A percentile compares a stretch with the other conserved stretches of the same genome.
Evolutionary conservation across 352 stramenopile genomes (phyloP).

Genomic region (Plasmopara muralis): DNA sequence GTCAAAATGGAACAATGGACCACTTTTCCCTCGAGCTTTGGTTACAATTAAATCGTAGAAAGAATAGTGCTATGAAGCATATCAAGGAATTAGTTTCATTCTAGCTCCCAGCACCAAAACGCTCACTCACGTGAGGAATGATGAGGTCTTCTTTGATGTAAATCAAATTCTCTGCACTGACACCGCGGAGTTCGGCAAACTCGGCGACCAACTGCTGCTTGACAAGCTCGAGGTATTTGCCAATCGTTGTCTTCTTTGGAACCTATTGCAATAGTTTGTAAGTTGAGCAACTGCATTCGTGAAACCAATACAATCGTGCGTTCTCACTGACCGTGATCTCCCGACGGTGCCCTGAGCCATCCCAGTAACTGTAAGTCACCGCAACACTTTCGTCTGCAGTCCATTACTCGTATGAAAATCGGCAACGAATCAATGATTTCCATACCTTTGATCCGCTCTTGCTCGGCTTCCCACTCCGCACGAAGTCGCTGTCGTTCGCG

Average conservation of each 20-base stretch:
- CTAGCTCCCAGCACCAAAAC: neutral
- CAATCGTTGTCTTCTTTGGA: constrained; percentile 90
- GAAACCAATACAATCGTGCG: neutral
- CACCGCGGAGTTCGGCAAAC: constrained; percentile 90
- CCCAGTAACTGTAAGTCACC: constrained; percentile 98
- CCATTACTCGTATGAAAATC: neutral
- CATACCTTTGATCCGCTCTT: constrained; percentile 91
- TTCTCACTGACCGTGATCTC: constrained; percentile 68
- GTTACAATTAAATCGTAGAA: constrained; percentile 99
- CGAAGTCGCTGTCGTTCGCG: constrained; percentile 77
- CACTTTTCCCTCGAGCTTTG: constrained; percentile 95
- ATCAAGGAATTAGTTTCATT: constrained; percentile 9
- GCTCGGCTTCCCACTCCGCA: constrained; percentile 88
- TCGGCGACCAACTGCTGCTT: constrained; percentile 87
- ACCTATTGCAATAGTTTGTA: constrained; percentile 27
- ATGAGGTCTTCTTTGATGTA: constrained; percentile 99
- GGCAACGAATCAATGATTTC: neutral
- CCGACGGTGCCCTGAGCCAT: constrained; percentile 93
- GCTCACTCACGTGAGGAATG: constrained; percentile 82
- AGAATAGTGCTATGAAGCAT: constrained; percentile 83
- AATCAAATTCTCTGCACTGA: constrained; percentile 91
- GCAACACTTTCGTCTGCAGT: constrained; percentile 83
- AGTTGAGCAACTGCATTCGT: neutral
- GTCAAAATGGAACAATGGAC: constrained; percentile 97
- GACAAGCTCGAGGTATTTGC: constrained; percentile 80